phyloP scores from a whole-genome alignment of 768 basidiomycete species.

The Trametes gibbosa region DNA sequence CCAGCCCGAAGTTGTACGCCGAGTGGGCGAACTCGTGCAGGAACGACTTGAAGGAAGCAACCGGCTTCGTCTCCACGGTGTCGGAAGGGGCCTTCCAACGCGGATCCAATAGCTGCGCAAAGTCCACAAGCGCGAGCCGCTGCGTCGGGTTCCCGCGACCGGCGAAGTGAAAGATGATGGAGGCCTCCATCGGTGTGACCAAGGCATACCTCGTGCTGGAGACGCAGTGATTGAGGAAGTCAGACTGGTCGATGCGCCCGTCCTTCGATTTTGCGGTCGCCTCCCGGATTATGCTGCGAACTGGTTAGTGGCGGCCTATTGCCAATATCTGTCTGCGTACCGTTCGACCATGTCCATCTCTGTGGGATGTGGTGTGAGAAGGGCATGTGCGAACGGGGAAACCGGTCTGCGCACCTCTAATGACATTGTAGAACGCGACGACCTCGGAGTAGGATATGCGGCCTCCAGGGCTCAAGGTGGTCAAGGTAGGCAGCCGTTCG shows the following conservation, averaged over 20 bases:
- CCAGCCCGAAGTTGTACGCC: constrained; percentile 83
- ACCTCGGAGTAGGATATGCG: constrained; percentile 96
- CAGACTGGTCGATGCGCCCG: constrained; percentile 92
- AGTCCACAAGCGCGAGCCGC: constrained; percentile 83
- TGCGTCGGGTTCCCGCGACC: constrained; percentile 69
- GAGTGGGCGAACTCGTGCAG: constrained; percentile 63
- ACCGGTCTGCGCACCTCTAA: constrained; percentile 59
- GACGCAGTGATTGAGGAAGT: constrained; percentile 89
- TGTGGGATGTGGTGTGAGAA: constrained; percentile 20
- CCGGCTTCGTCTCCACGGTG: constrained; percentile 37
- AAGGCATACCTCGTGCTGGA: constrained; percentile 88
- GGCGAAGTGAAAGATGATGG: constrained; percentile 97
- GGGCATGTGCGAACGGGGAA: background rate
- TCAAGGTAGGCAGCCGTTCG: constrained; percentile 88
- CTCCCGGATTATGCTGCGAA: constrained; percentile 76
- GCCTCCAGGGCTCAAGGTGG: constrained; percentile 84
- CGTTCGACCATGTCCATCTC: constrained; percentile 98
- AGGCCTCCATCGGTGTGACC: constrained; percentile 98
- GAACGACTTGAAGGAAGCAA: constrained; percentile 39
- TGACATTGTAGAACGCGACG: constrained; percentile 94
- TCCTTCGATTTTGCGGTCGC: constrained; percentile 89
- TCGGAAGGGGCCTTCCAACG: constrained; percentile 75
- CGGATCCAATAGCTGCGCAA: constrained; percentile 89
- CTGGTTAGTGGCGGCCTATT: constrained; percentile 3
- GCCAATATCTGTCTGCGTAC: constrained; percentile 33